Conservation (phyloP, 2,329 filamentous ascomycete genomes). For the Diaporthe batatas region DNA sequence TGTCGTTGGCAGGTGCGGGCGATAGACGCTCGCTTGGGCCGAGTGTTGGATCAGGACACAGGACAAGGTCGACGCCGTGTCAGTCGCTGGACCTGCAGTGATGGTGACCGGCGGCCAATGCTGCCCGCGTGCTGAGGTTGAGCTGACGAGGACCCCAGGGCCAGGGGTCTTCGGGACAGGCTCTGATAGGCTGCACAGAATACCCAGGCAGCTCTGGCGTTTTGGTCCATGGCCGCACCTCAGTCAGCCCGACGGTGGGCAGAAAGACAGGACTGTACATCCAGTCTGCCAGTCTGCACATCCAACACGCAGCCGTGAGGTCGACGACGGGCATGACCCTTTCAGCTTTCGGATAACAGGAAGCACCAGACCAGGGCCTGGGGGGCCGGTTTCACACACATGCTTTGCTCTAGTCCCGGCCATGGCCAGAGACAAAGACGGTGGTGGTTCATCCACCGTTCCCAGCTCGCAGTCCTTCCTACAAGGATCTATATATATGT, state of each 20-base stretch:
- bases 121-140: slow-evolving; percentile 8
- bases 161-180: slow-evolving; percentile 9
- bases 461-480: not conserved
- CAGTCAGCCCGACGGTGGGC: slow-evolving; percentile 4
- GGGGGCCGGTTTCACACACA: not conserved
- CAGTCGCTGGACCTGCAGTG: slow-evolving; percentile 14
- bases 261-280: not conserved
- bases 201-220: not conserved
- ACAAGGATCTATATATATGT: not conserved
- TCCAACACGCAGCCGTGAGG: not conserved
- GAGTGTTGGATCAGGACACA: slow-evolving; percentile 25
- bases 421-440: slow-evolving; percentile 15
- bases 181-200: slow-evolving; percentile 19
- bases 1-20: slow-evolving; percentile 21
- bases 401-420: slow-evolving; percentile 6
- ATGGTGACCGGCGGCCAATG: slow-evolving; percentile 17
- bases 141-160: not conserved
- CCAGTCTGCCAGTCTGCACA: not conserved
- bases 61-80: slow-evolving; percentile 26
- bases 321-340: slow-evolving; percentile 2
- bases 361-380: slow-evolving; percentile 5
- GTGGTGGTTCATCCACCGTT: not conserved
- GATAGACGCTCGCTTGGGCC: slow-evolving; percentile 7
- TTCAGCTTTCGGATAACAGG: slow-evolving; percentile 8
- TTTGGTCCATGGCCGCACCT: not conserved